Conservation (phyloP, 129 eudicot species). For the Centaurea solstitialis region DNA sequence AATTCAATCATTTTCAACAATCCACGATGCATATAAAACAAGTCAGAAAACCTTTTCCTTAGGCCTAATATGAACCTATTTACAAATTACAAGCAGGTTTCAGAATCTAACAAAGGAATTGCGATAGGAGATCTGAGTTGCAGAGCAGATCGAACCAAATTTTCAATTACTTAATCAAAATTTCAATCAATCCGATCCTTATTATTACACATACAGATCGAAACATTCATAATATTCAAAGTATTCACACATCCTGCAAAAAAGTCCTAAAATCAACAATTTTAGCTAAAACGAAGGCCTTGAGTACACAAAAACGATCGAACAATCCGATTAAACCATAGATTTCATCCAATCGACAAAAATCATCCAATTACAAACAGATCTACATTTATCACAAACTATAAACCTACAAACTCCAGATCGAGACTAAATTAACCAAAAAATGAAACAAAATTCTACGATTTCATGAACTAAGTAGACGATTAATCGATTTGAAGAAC, state of each 20-base stretch:
- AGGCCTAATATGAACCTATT: not conserved
- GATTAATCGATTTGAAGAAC: not conserved
- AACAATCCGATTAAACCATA: not conserved
- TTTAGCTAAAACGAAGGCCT: not conserved
- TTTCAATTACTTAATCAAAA: conserved; percentile 10
- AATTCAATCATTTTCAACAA: not conserved
- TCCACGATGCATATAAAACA: not conserved
- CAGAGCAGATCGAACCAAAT: not conserved
- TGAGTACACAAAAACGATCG: not conserved
- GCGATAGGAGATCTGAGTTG: not conserved
- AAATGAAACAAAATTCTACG: not conserved
- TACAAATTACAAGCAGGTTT: not conserved
- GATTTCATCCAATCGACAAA: not conserved
- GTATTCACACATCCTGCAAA: not conserved
- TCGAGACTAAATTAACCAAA: conserved; percentile 2
- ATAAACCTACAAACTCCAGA: conserved; percentile 3
- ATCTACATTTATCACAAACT: not conserved
- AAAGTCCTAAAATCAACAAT: not conserved
- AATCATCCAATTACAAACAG: conserved; percentile 14
- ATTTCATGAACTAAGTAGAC: not conserved
- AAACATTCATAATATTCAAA: not conserved
- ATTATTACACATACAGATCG: not conserved
- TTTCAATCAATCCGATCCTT: not conserved
- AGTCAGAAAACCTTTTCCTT: not conserved
- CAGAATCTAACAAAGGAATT: not conserved